Base-by-base conservation (phyloP, 2,329 filamentous ascomycete genomes). In the Rutstroemia sydowiana region DNA sequence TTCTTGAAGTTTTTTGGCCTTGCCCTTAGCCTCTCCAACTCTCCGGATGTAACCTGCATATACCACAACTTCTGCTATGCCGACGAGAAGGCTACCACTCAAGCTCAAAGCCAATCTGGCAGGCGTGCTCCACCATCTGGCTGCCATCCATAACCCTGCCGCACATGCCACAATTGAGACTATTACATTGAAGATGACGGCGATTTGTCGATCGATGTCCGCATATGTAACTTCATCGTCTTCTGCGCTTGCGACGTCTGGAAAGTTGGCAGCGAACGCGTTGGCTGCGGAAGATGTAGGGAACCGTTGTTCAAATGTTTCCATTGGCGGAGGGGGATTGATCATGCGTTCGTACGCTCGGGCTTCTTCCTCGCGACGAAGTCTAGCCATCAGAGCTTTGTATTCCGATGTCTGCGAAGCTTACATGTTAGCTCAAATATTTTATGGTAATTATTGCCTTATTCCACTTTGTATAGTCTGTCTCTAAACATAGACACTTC, bases 131-230 rank as follows among this genome's bases (percentile, higher is more conserved):
- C 87, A 92, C 76, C 86, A 87, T 46, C 82, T 75, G 1, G 85
- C 85, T 14, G 78, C 77, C n/a, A 90, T 75, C 88, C 87, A 93
- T 31, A 93, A 77, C 7, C 86, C 87, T 2, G 78, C 82, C 2
- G 82, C 85, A 46, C 86, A 87, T 41, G 91, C 88, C 2, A 92
- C 72, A 48, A 96, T 87, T 47, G 88, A 95, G 48, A 95, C 75
- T 36, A 96, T 71, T 46, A 97, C 89, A 67, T 97, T 98, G 62
- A 95, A 76, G 47, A 97, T 89, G 7, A 97, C 74, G 39, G 87
- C 83, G 52, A 93, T 71, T 63, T 93, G 88, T n/a, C 87, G 77
- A 65, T 92, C 85, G 1, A 93, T 75, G 55, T 93, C 87, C 32
- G 79, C 77, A 57, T 83, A 84, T 2, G 82, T 84, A 2, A 86